Evolutionary conservation across 139 green algal genomes (phyloP).

Genomic region (Zygnema cylindricum): DNA sequence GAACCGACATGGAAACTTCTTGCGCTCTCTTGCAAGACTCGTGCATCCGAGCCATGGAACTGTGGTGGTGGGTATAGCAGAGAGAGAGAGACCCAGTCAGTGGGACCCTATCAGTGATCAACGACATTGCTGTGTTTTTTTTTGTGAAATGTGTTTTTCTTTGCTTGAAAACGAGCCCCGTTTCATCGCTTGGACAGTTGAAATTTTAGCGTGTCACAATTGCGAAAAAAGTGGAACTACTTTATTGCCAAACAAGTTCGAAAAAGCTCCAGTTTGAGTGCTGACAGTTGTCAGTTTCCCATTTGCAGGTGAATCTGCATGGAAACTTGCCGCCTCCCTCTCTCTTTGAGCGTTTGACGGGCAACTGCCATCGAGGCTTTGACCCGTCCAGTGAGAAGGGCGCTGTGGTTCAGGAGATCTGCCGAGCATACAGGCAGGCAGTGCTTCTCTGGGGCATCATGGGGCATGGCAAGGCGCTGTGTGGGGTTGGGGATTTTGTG

Average conservation of each 20-base stretch:
- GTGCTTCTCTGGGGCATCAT: too few species aligned
- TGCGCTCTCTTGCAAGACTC: constrained; percentile 25
- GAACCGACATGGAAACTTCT: constrained; percentile 53
- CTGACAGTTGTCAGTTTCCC: background rate
- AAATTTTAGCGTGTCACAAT: background rate
- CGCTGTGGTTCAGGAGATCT: background rate
- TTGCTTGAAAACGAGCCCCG: background rate
- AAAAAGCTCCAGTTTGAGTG: constrained; percentile 40
- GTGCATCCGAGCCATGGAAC: constrained; percentile 67
- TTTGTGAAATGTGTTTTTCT: constrained; percentile 3
- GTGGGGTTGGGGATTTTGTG: background rate
- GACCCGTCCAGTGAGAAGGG: background rate
- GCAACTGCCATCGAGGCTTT: background rate
- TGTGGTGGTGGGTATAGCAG: constrained; percentile 70
- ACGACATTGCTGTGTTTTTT: background rate
- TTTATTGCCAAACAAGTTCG: too few species aligned
- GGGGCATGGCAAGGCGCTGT: too few species aligned
- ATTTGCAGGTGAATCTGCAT: constrained; percentile 44
- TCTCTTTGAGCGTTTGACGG: constrained; percentile 18
- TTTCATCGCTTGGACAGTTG: background rate
- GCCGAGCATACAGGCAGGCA: constrained; percentile 34
- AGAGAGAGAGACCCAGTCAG: constrained; percentile 35
- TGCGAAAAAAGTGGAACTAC: too few species aligned
- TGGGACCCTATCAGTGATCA: too few species aligned
- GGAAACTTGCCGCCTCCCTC: constrained; percentile 18